Evolutionary conservation across 495 filamentous ascomycete species (phyloP).

Genomic region (Aspergillus cavernicola): DNA sequence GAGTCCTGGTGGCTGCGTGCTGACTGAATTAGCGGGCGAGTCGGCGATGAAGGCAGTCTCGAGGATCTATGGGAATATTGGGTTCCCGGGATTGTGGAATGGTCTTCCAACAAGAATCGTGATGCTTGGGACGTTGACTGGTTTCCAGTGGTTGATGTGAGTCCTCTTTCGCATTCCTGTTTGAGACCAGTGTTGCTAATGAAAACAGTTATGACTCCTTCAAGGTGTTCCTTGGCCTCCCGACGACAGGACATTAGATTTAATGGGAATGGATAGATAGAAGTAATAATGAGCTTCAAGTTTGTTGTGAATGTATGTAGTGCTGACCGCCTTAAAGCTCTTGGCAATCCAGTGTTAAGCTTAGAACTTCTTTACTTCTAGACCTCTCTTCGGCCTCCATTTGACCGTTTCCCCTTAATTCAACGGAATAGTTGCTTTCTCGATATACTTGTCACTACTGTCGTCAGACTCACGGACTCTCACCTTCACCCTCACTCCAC

Average conservation of each 20-base stretch:
- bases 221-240: conserved; percentile 66
- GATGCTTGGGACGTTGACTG: conserved; percentile 63
- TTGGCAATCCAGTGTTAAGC: conserved; percentile 8
- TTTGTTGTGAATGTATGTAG: neutral
- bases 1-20: neutral
- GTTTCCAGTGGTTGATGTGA: conserved; percentile 73
- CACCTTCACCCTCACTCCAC: neutral
- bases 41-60: conserved; percentile 57
- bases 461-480: no score
- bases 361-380: conserved; percentile 1
- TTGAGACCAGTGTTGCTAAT: conserved; percentile 10
- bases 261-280: neutral
- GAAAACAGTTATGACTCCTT: conserved; percentile 61
- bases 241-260: conserved; percentile 58
- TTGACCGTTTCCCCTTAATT: neutral
- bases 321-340: conserved; percentile 18
- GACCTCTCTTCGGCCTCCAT: neutral
- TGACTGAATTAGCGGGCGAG: conserved; percentile 51
- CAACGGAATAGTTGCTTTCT: neutral
- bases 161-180: conserved; percentile 6
- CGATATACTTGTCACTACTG: neutral
- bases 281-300: neutral
- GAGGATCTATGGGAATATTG: conserved; percentile 70
- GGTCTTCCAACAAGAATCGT: conserved; percentile 61
- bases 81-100: conserved; percentile 68